Evolutionary conservation across 257 asterid species (phyloP).

Genomic region (Orobanche coerulescens): DNA sequence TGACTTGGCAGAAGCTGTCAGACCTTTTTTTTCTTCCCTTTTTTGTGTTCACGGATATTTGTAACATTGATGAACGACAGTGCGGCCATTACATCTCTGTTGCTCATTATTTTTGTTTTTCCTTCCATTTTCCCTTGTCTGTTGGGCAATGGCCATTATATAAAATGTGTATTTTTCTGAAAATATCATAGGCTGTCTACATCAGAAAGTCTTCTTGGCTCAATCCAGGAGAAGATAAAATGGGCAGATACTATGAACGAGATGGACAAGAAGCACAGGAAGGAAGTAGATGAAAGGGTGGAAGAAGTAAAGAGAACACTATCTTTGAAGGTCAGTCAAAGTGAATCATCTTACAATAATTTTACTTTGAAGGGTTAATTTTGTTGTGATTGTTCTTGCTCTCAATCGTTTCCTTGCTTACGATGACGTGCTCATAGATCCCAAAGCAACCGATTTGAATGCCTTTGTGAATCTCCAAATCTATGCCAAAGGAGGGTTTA

Average conservation of each 20-base stretch:
- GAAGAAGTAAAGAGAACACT: conserved; percentile 77
- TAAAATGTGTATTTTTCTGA: conserved; percentile 17
- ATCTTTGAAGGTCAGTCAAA: conserved; percentile 66
- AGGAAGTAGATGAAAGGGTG: conserved; percentile 69
- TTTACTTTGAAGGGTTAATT: background rate
- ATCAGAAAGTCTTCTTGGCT: conserved; percentile 74
- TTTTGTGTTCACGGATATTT: conserved; percentile 6
- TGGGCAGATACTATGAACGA: conserved; percentile 96
- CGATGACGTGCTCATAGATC: conserved; percentile 14
- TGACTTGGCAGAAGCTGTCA: conserved; percentile 4
- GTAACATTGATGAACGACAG: background rate
- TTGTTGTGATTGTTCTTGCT: conserved; percentile 6
- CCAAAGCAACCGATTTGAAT: conserved; percentile 3
- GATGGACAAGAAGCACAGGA: conserved; percentile 63
- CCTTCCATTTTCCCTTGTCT: background rate
- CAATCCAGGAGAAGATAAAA: conserved; percentile 93
- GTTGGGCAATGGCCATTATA: background rate
- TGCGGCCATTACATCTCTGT: background rate
- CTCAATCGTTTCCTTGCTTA: conserved; percentile 2
- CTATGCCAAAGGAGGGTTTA: background rate
- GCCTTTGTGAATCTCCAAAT: background rate
- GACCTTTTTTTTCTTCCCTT: conserved; percentile 7
- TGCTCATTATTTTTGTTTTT: background rate
- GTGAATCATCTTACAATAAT: conserved; percentile 24
- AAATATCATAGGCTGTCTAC: conserved; percentile 56